Evolutionary conservation across 306 rosid species (phyloP).

Genomic region (Carpinus viminea): DNA sequence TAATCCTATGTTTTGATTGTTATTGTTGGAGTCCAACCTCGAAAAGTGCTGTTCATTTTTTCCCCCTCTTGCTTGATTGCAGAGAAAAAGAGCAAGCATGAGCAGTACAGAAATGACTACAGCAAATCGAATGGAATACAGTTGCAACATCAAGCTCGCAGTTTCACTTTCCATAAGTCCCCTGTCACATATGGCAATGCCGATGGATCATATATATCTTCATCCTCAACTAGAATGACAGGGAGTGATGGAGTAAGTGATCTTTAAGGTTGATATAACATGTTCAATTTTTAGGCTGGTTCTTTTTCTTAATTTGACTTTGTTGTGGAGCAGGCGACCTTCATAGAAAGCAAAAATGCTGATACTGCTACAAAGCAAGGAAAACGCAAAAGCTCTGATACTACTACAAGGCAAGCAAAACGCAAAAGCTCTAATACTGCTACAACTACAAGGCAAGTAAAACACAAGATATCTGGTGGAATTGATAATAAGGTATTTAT

Average conservation of each 20-base stretch:
- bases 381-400: constrained; percentile 27
- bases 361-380: constrained; percentile 68
- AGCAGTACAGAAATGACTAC: constrained; percentile 37
- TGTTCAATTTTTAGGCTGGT: neutral
- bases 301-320: constrained; percentile 27
- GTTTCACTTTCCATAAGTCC: constrained; percentile 81
- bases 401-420: no score
- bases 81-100: constrained; percentile 53
- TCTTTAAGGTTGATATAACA: constrained; percentile 5
- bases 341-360: constrained; percentile 86
- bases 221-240: constrained; percentile 61
- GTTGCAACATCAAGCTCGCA: constrained; percentile 54
- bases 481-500: constrained; percentile 62
- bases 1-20: neutral
- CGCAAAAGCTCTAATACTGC: no score
- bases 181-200: constrained; percentile 65
- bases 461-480: constrained; percentile 64
- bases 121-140: constrained; percentile 22
- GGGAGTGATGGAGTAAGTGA: constrained; percentile 89
- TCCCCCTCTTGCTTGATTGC: constrained; percentile 15
- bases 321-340: constrained; percentile 47
- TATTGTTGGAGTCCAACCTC: constrained; percentile 7
- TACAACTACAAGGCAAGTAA: constrained; percentile 52
- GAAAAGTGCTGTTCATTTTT: neutral
- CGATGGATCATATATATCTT: constrained; percentile 61